Evolutionary conservation across 23 red algal species (phyloP).

Genomic region (Cyanidioschyzon merolae): DNA sequence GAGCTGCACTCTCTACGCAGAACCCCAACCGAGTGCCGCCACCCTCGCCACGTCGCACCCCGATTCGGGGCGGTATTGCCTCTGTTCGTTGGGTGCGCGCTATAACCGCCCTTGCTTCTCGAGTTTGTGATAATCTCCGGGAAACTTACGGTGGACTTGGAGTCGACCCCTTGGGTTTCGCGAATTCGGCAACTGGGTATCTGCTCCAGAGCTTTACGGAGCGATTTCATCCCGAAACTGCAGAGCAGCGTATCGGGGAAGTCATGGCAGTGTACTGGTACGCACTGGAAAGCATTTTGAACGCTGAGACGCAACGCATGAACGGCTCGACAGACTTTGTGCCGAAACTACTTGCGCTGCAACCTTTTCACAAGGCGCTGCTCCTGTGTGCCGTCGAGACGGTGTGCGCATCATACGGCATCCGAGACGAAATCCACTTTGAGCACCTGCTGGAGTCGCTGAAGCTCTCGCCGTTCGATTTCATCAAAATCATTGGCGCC

Average conservation of each 20-base stretch:
- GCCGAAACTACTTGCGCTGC: constrained; percentile 22
- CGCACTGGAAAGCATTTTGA: constrained; percentile 37
- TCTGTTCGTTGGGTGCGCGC: constrained; percentile 16
- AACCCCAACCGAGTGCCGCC: neutral
- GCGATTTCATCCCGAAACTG: constrained; percentile 13
- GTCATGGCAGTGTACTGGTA: constrained; percentile 42
- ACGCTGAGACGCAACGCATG: constrained; percentile 30
- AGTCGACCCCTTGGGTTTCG: neutral
- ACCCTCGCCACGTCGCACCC: constrained; percentile 1
- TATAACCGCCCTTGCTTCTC: neutral
- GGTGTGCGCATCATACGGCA: constrained; percentile 40
- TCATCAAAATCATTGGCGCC: constrained; percentile 34
- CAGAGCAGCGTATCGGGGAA: constrained; percentile 21
- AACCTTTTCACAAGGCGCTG: constrained; percentile 39
- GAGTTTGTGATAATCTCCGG: neutral
- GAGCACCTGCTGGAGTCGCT: constrained; percentile 19
- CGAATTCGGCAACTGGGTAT: neutral
- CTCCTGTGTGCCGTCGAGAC: constrained; percentile 37
- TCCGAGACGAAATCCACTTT: constrained; percentile 34
- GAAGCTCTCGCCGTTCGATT: constrained; percentile 45
- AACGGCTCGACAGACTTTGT: constrained; percentile 19
- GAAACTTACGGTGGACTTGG: neutral
- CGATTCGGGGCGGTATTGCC: constrained; percentile 15
- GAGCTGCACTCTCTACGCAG: neutral
- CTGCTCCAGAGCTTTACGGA: neutral